Conservation (phyloP, 345 rosid species). For the Bruguiera gymnorhiza region DNA sequence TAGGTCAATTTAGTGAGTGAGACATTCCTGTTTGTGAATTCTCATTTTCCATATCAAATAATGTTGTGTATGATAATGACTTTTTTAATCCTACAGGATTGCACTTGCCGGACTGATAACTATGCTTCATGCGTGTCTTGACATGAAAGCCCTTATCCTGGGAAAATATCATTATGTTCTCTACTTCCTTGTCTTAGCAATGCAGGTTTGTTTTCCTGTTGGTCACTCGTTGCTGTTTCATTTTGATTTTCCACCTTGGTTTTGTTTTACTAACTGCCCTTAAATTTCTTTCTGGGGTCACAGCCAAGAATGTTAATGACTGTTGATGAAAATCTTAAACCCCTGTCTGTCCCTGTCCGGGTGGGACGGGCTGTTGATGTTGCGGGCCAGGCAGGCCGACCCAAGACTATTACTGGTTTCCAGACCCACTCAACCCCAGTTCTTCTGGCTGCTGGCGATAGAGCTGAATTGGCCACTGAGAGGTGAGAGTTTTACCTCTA, state of each 20-base stretch:
- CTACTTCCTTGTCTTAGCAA: constrained; percentile 86
- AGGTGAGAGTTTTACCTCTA: constrained; percentile 45
- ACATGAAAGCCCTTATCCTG: constrained; percentile 71
- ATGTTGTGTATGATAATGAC: not conserved
- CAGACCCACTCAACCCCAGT: constrained; percentile 96
- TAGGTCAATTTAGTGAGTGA: too few relatives aligned
- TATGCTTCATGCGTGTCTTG: constrained; percentile 83
- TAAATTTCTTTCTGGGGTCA: not conserved
- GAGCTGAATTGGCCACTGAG: constrained; percentile 92
- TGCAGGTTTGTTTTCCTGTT: constrained; percentile 61
- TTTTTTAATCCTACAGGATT: constrained; percentile 36
- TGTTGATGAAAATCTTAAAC: constrained; percentile 77
- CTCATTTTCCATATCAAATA: not conserved
- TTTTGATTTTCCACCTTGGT: not conserved
- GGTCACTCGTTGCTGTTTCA: not conserved
- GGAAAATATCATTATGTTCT: constrained; percentile 90
- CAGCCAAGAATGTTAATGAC: constrained; percentile 97
- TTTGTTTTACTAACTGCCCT: not conserved
- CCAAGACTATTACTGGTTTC: constrained; percentile 93
- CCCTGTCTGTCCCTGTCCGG: constrained; percentile 76
- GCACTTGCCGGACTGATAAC: constrained; percentile 89
- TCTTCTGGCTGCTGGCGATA: constrained; percentile 89
- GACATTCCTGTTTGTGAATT: not conserved
- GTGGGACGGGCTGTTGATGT: constrained; percentile 98
- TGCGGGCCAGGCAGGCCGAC: constrained; percentile 95